Conservation (phyloP, 208 protist species). For the Phytomonas sp. region DNA sequence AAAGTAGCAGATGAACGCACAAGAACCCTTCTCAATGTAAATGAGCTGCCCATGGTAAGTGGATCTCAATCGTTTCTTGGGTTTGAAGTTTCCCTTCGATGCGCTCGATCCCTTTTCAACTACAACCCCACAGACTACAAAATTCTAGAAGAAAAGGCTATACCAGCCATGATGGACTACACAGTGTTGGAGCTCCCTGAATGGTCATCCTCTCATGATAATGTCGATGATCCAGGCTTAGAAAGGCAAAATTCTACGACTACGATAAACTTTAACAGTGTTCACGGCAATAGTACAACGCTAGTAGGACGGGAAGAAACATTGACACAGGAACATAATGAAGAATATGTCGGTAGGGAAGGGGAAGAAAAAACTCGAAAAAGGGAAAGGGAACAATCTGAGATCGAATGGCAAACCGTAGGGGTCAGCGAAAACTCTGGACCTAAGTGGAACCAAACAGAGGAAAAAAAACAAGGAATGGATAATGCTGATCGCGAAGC, state of each 20-base stretch:
- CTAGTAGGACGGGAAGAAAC: not conserved
- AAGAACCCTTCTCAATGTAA: constrained; percentile 3
- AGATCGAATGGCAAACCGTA: not conserved
- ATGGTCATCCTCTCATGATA: constrained; percentile 6
- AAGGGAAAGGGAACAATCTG: not conserved
- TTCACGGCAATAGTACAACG: not conserved
- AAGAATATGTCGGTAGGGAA: not conserved
- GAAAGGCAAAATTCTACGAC: not conserved
- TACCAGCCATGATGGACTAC: constrained; percentile 47
- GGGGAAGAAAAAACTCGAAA: not conserved
- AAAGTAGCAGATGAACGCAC: constrained; percentile 27
- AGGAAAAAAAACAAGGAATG: not conserved
- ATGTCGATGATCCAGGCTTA: not conserved
- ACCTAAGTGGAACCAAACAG: not conserved
- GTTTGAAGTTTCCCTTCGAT: constrained; percentile 79
- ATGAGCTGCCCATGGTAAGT: constrained; percentile 24
- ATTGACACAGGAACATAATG: not conserved
- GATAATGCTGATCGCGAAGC: not conserved
- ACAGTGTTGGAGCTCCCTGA: constrained; percentile 33
- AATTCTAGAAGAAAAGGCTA: constrained; percentile 74
- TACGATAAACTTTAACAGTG: not conserved
- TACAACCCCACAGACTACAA: constrained; percentile 63
- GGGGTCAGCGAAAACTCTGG: not conserved
- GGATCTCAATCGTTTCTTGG: constrained; percentile 74
- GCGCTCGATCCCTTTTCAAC: constrained; percentile 70